Evolutionary conservation across 768 basidiomycete genomes (phyloP).

Genomic region (Kwoniella europaea): DNA sequence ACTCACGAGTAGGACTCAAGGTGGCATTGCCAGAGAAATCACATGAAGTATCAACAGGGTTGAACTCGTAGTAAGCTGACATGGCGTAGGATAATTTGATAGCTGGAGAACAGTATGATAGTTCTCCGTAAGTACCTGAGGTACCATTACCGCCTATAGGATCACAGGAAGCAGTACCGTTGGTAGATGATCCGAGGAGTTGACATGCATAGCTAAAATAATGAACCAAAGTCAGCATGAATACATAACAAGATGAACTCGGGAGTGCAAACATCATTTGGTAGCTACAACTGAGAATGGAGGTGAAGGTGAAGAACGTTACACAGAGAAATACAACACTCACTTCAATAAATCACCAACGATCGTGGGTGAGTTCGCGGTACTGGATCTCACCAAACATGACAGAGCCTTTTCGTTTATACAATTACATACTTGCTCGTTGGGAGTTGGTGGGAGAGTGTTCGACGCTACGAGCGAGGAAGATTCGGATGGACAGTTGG

Average conservation of each 20-base stretch:
- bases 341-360: conserved; percentile 56
- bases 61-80: conserved; percentile 75
- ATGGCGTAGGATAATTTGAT: conserved; percentile 82
- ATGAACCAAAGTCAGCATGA: not conserved
- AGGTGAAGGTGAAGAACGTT: not conserved
- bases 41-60: conserved; percentile 69
- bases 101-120: conserved; percentile 80
- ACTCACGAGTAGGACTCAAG: conserved; percentile 59
- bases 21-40: conserved; percentile 85
- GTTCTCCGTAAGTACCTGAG: conserved; percentile 74
- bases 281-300: not conserved
- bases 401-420: conserved; percentile 67
- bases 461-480: conserved; percentile 69
- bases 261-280: not conserved
- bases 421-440: conserved; percentile 78
- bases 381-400: conserved; percentile 73
- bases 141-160: conserved; percentile 75
- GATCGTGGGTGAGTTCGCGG: conserved; percentile 59
- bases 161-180: conserved; percentile 66
- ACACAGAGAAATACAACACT: conserved; percentile 17
- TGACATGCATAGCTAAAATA: conserved; percentile 70
- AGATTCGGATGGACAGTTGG: conserved; percentile 70
- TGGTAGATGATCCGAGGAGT: conserved; percentile 65
- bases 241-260: not conserved
- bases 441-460: conserved; percentile 81